Base-by-base conservation (phyloP, 1,284 basidiomycete species). In the Rhodotorula sp. region DNA sequence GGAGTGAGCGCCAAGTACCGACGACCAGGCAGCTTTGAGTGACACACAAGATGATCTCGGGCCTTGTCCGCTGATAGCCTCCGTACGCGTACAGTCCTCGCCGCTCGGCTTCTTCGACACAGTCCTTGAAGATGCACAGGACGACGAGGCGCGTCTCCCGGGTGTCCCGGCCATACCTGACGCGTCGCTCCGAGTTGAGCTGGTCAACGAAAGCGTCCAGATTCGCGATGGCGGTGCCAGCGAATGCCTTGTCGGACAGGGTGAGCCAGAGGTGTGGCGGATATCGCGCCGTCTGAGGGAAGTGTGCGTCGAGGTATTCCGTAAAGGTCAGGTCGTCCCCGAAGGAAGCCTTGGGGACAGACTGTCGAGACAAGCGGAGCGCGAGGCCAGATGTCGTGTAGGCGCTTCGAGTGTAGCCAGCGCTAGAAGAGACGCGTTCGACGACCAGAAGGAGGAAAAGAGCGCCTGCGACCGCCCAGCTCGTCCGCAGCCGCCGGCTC, bases 201-300 rank as follows among this genome's bases (percentile, higher is more conserved):
- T 67, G 66, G 44, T 55, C n/a, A 12, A 70, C 62, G 27, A 75
- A 75, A 0, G 34, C 14, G 19, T 71, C 25, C n/a, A 75, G 53
- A 13, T 66, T 67, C 3, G 66, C 66, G 25, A 69, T 58, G 9
- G 71, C 74, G 7, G 64, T 70, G 9, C 12, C 46, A 10, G 66
- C 48, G n/a, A 66, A 73, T 13, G 45, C 4, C 1, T 17, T 12
- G 23, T 73, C 71, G n/a, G 68, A 61, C 23, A 75, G 55, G 16
- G 74, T 64, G 48, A 75, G 57, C 71, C 71, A 75, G 5, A 75
- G 9, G 41, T 75, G 64, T 21, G 34, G 34, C 34, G 64, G 64
- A 12, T 25, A 21, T 3, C 53, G 17, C 2, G 23, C 1, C 34
- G n/a, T 45, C 4, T 12, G 61, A 3, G 69, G 69, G 23, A 67